Conservation (phyloP, 306 rosid species). For the Benincasa hispida region DNA sequence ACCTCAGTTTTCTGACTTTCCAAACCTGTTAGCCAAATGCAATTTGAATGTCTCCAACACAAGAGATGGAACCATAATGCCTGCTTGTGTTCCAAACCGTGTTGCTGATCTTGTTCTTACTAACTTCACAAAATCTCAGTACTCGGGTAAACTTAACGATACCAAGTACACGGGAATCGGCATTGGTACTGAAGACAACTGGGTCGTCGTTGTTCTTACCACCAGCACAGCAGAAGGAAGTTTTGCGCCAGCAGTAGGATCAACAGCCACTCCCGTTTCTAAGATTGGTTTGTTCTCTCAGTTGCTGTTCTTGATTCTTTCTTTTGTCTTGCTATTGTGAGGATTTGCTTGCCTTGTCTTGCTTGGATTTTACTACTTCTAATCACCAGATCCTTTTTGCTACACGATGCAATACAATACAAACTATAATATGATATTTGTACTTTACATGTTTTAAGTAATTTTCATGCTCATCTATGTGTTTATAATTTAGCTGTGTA, state of each 20-base stretch:
- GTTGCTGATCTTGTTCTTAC: constrained; percentile 45
- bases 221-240: constrained; percentile 59
- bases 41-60: constrained; percentile 61
- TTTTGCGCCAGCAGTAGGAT: constrained; percentile 27
- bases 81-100: constrained; percentile 72
- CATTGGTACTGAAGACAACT: constrained; percentile 56
- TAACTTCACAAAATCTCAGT: constrained; percentile 70
- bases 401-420: background rate
- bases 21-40: constrained; percentile 52
- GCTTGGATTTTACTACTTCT: background rate
- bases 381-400: background rate
- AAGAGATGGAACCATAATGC: constrained; percentile 56
- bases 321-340: constrained; percentile 24
- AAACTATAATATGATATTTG: background rate
- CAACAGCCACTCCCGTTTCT: constrained; percentile 27
- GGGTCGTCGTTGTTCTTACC: constrained; percentile 78
- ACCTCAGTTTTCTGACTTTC: constrained; percentile 59
- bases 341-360: background rate
- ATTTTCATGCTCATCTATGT: background rate
- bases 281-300: constrained; percentile 25
- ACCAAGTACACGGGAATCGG: constrained; percentile 58
- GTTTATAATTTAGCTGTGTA: background rate
- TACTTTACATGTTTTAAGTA: background rate
- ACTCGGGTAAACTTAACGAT: constrained; percentile 59
- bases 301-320: constrained; percentile 30